Evolutionary conservation across 164 flowering plant species (phyloP), one percentile per base, ranked within the genome.

Genomic region (Magnolia sinica): DNA sequence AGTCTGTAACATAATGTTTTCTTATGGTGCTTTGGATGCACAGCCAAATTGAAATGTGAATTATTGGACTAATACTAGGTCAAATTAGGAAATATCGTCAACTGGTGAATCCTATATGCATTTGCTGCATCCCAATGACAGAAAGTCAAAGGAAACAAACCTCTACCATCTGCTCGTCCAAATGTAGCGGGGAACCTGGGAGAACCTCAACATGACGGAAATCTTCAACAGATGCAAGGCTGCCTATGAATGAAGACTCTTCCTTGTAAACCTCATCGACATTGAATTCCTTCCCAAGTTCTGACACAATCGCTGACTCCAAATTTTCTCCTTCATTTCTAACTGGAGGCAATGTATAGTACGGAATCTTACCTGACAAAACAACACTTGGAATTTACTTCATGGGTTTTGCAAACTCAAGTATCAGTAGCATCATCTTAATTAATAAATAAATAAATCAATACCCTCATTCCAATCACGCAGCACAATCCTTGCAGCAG

Each of bases 381-480:
- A 79, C 16, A 71, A 64, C 63, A 77, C 73, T 6, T 22, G 58
- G 24, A 64, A 4, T 31, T 58, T 20, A 16, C 55, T 52, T 16
- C 18, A 31, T 27, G 45, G 50, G 18, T 76, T 22, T 73, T 49
- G 11, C 55, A 11, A 50, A 20, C 1, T 55, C 16, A 52, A 18
- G 14, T 6, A 8, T 2, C 27, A 55, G 9, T 67, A 11, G 29
- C 6, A 73, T 13, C 27, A n/a, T 18, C 69, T 64, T 22, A 59
- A 13, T 8, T 8, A 9, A 55, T 10, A 0, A 10, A 55, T 37
- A 37, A 10, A 8, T 11, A 55, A 76, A 66, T 3, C 9, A 77
- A 72, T 86, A 94, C 99, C 99, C 77, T 91, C 93, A 78, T 96
- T 96, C 99, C 99, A 96, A 71, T 96, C 98, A 82, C 87, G 97